Base-by-base conservation (phyloP, 495 filamentous ascomycete genomes). In the Polyplosphaeria fusca region DNA sequence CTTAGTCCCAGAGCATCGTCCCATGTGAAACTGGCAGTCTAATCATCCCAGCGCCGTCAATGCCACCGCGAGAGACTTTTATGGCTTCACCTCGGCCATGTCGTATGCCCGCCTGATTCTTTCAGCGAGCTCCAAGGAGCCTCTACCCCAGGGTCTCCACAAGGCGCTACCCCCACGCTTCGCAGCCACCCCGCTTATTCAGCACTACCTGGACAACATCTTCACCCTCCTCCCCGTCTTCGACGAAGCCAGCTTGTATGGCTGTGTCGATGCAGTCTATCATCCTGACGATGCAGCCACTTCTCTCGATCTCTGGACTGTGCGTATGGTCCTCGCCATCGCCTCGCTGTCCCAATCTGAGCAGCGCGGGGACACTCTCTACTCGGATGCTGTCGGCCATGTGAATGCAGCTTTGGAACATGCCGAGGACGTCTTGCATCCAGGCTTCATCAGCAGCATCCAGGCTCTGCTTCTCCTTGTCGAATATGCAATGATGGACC, bases 251-350 rank as follows among this genome's bases (percentile, higher is more conserved):
- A 78, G 71, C 42, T 79, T 96, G 41, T 87, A 86, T 69, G 79
- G 81, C 20, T 85, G 89, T 4, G 78, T 95, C 9, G 86, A 92
- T 65, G 83, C 82, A 16, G 77, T 95, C 5, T 96, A 96, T 68
- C 77, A 82, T 55, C 76, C 80, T 46, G 78, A 80, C 14, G 25
- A 77, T 18, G 73, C 78, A 28, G 82, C 87, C 4, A 83, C 80
- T 37, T 81, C 86, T 14, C 80, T 86, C 45, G 89, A 97, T 55
- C 80, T 86, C 64, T 97, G 87, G 85, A 84, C 85, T 14, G 76
- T 95, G 26, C 88, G 87, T 63, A 87, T 96, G 86, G 87, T 95
- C 3, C 76, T 97, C 7, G 92, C 90, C 11, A 87, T 94, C 38
- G 79, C 84, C 9, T 87, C 81, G 45, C 81, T 81, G 3, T 83